Evolutionary conservation across 139 green algal species (phyloP).

Genomic region (Picochlorum sp.): DNA sequence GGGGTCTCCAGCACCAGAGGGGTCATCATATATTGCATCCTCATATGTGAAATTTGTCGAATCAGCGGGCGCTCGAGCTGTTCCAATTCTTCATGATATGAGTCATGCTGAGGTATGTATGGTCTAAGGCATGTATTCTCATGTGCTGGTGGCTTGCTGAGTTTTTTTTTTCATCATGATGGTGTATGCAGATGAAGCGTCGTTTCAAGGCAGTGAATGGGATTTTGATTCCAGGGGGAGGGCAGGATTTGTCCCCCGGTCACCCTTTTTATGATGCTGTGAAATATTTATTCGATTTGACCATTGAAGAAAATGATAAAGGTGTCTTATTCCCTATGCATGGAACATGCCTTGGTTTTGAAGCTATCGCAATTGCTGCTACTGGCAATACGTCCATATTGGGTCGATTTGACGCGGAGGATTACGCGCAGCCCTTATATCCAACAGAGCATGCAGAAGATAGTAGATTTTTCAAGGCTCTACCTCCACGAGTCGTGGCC

Average conservation of each 20-base stretch:
- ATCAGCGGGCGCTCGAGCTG: slow-evolving; percentile 54
- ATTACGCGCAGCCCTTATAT: slow-evolving; percentile 56
- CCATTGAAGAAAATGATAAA: slow-evolving; percentile 60
- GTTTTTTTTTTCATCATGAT: neutral
- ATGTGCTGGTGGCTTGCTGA: neutral
- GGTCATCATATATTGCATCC: slow-evolving; percentile 66
- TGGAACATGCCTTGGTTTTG: slow-evolving; percentile 74
- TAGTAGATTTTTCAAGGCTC: slow-evolving; percentile 31
- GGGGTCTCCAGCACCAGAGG: slow-evolving; percentile 46
- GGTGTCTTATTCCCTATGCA: slow-evolving; percentile 73
- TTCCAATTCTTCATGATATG: slow-evolving; percentile 74
- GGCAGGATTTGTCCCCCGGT: slow-evolving; percentile 44
- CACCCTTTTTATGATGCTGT: slow-evolving; percentile 69
- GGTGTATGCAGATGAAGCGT: slow-evolving; percentile 6
- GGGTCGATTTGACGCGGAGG: slow-evolving; percentile 47
- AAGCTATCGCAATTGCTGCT: slow-evolving; percentile 53
- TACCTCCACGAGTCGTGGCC: slow-evolving; percentile 48
- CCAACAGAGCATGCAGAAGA: slow-evolving; percentile 36
- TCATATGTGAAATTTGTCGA: slow-evolving; percentile 75
- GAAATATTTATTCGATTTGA: slow-evolving; percentile 42
- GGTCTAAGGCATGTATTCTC: neutral
- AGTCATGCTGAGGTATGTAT: slow-evolving; percentile 32
- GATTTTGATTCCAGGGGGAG: slow-evolving; percentile 67
- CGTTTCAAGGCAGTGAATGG: slow-evolving; percentile 52
- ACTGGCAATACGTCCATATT: slow-evolving; percentile 49